A percentile compares a stretch with the other conserved stretches of the same genome.
Conservation (phyloP, 495 filamentous ascomycete species). For the Tuber microsphaerosporum region DNA sequence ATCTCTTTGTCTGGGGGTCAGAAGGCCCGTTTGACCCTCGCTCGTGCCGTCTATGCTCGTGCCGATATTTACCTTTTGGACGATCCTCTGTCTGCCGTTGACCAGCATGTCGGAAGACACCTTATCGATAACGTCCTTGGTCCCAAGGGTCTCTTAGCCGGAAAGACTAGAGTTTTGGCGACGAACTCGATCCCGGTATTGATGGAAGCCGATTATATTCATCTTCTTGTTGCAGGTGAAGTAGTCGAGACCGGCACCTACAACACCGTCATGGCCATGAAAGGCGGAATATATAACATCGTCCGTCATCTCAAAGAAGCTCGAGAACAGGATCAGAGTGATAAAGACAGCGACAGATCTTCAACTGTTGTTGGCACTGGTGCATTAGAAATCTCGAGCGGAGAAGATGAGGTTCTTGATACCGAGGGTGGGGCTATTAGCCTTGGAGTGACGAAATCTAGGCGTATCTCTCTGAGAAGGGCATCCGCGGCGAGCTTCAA, state of each 20-base stretch:
- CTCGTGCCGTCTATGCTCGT: conserved; percentile 90
- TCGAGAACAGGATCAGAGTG: conserved; percentile 57
- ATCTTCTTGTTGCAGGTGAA: conserved; percentile 70
- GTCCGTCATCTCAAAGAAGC: conserved; percentile 59
- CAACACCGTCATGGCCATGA: conserved; percentile 84
- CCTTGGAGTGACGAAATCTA: conserved; percentile 48
- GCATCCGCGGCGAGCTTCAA: conserved; percentile 88
- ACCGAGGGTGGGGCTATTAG: conserved; percentile 10
- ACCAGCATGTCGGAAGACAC: conserved; percentile 94
- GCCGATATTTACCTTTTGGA: conserved; percentile 96
- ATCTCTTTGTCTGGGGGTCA: conserved; percentile 97
- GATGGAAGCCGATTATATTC: conserved; percentile 78
- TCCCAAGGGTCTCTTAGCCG: conserved; percentile 66
- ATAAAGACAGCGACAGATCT: conserved; percentile 50
- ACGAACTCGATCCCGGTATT: conserved; percentile 95
- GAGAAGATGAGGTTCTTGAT: conserved; percentile 48
- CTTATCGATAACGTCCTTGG: conserved; percentile 91
- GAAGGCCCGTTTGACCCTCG: conserved; percentile 90
- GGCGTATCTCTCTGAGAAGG: conserved; percentile 70
- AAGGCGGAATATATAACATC: conserved; percentile 77
- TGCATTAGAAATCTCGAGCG: conserved; percentile 46
- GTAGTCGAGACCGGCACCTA: conserved; percentile 85
- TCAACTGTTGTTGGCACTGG: conserved; percentile 55
- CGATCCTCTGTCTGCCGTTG: conserved; percentile 89
- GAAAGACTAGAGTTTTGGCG: conserved; percentile 87